phyloP scores from a whole-genome alignment of 495 filamentous ascomycete species.

The Neurospora sp. region DNA sequence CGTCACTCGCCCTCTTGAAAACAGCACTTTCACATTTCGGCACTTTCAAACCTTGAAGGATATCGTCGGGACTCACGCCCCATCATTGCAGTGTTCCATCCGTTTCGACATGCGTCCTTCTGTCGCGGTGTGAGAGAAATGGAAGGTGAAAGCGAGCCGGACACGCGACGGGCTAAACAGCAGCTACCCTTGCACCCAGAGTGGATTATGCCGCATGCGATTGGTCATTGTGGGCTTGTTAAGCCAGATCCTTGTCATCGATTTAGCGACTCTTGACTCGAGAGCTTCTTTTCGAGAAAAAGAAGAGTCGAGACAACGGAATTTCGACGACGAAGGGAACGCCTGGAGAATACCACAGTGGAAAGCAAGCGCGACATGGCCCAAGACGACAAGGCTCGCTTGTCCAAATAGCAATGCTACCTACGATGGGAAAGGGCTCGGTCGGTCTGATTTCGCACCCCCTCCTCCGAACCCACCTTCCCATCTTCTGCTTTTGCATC shows the following conservation, averaged over 20 bases:
- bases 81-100: neutral
- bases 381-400: conserved; percentile 10
- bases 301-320: neutral
- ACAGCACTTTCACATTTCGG: neutral
- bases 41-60: neutral
- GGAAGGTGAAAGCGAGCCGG: neutral
- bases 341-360: conserved; percentile 19
- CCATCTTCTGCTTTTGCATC: neutral
- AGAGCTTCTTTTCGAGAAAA: neutral
- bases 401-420: conserved; percentile 35
- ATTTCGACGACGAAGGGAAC: conserved; percentile 3
- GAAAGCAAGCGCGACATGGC: conserved; percentile 20
- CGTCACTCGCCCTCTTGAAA: neutral
- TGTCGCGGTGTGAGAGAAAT: neutral
- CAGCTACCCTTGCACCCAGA: neutral
- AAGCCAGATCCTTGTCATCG: conserved; percentile 10
- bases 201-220: conserved; percentile 1
- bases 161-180: neutral
- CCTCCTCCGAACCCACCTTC: neutral
- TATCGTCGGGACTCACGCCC: neutral
- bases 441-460: neutral
- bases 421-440: conserved; percentile 9
- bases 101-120: neutral
- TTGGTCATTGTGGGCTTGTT: conserved; percentile 2
- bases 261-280: neutral